These are phyloP conservation scores for Aspergillus sp. DNA, from an alignment of 2,329 filamentous ascomycete genomes.

Conservation along the genomic window DNA sequence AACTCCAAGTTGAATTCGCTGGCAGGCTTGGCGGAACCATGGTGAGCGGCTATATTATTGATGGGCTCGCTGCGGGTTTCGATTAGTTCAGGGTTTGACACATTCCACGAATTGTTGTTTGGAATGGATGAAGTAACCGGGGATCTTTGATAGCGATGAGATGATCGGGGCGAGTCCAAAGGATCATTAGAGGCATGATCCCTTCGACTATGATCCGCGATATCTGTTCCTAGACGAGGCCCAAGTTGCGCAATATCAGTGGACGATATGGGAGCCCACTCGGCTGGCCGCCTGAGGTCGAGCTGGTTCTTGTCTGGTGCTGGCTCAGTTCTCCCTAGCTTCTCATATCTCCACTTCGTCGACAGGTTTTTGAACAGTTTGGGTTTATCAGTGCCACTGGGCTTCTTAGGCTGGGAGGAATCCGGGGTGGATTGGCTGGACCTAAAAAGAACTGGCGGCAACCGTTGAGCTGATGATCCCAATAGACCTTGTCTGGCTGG, in stretches of 20 bases:
- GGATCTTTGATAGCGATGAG: background rate
- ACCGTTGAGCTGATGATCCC: background rate
- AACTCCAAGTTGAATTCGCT: background rate
- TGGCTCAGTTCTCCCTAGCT: conserved; percentile 32
- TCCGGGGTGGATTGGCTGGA: background rate
- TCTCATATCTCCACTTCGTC: conserved; percentile 29
- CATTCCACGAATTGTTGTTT: background rate
- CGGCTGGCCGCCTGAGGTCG: conserved; percentile 35
- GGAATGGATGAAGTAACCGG: background rate
- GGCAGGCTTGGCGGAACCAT: background rate
- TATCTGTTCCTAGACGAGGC: background rate
- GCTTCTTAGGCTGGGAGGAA: conserved; percentile 7
- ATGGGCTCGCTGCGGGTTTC: background rate
- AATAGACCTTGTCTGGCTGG: background rate
- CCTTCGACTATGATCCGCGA: background rate
- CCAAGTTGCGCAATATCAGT: background rate
- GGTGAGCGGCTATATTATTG: background rate
- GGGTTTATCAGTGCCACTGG: conserved; percentile 3
- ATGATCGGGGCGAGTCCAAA: background rate
- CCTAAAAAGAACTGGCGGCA: conserved; percentile 20
- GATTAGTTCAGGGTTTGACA: background rate
- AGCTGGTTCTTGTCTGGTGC: conserved; percentile 37
- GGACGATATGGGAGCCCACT: conserved; percentile 25
- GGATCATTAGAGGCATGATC: background rate
- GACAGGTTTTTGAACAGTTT: conserved; percentile 24